Conservation (phyloP, 2,329 filamentous ascomycete species). For the Trichophyton schoenleinii region DNA sequence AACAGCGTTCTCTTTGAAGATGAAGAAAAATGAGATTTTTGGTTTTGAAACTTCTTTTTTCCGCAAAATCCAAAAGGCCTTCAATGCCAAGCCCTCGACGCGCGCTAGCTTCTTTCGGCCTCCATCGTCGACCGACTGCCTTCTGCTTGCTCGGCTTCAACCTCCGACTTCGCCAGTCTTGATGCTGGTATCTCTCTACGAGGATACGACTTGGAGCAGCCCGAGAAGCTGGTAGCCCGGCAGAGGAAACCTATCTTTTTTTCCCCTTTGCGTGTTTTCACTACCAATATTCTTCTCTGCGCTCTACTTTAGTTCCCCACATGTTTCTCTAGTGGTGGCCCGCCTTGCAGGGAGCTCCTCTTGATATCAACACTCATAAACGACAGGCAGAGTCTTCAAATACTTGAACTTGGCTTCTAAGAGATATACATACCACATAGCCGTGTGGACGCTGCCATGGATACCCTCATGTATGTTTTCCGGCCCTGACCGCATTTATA, state of each 20-base stretch:
- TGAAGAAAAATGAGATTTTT: conserved; percentile 1
- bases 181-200: not conserved
- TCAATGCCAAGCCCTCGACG: not conserved
- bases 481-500: conserved; percentile 3
- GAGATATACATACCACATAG: not conserved
- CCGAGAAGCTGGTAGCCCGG: not conserved
- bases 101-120: not conserved
- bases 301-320: not conserved
- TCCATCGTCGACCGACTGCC: not conserved
- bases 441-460: not conserved
- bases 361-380: not conserved
- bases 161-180: not conserved
- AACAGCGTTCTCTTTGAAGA: not conserved
- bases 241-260: not conserved
- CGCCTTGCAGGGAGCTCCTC: not conserved
- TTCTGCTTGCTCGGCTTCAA: not conserved
- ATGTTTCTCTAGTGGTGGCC: not conserved
- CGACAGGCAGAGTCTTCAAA: not conserved
- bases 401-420: not conserved
- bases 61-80: not conserved
- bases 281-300: not conserved
- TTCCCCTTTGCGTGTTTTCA: not conserved
- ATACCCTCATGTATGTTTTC: conserved; percentile 12
- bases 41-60: conserved; percentile 4
- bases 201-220: not conserved